phyloP scores from a whole-genome alignment of 768 basidiomycete species.

The Panus rudis region DNA sequence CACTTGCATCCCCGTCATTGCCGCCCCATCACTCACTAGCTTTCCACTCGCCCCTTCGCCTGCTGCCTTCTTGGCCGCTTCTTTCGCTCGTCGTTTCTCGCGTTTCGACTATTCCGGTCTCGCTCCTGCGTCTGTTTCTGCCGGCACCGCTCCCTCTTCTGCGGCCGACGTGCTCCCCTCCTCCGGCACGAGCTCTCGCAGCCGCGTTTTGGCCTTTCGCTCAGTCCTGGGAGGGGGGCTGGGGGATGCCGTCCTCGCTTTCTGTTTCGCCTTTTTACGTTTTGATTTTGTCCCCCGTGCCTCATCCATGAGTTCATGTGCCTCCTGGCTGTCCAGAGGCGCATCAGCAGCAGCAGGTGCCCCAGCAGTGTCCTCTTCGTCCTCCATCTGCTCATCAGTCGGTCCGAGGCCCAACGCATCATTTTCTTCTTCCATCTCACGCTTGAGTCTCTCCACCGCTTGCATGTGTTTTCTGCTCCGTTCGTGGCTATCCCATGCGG shows the following conservation, averaged over 20 bases:
- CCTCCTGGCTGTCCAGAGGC: slow-evolving; percentile 5
- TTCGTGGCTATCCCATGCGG: slow-evolving; percentile 95
- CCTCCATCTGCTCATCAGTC: slow-evolving; percentile 21
- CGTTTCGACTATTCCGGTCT: slow-evolving; percentile 55
- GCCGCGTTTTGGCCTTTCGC: slow-evolving; percentile 2
- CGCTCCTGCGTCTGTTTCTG: slow-evolving; percentile 1
- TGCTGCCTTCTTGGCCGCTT: slow-evolving; percentile 61
- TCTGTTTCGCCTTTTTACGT: slow-evolving; percentile 9
- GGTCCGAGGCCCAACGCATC: slow-evolving; percentile 49
- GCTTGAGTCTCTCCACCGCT: slow-evolving; percentile 72
- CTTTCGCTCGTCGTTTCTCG: slow-evolving; percentile 72
- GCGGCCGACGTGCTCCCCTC: background rate
- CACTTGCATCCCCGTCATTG: background rate
- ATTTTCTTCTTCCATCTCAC: slow-evolving; percentile 73
- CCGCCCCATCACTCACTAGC: slow-evolving; percentile 14
- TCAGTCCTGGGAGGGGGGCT: slow-evolving; percentile 9
- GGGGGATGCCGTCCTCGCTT: slow-evolving; percentile 5
- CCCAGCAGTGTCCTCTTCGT: slow-evolving; percentile 9
- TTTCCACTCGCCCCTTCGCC: slow-evolving; percentile 23
- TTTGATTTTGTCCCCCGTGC: background rate
- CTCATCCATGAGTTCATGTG: slow-evolving; percentile 1
- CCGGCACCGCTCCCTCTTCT: slow-evolving; percentile 4
- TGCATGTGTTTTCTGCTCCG: slow-evolving; percentile 90
- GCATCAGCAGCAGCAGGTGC: background rate
- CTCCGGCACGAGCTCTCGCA: background rate